A percentile compares a stretch with the other conserved stretches of the same genome.
Evolutionary conservation across 139 green algal species (phyloP).

Genomic region (Trebouxia sp.): DNA sequence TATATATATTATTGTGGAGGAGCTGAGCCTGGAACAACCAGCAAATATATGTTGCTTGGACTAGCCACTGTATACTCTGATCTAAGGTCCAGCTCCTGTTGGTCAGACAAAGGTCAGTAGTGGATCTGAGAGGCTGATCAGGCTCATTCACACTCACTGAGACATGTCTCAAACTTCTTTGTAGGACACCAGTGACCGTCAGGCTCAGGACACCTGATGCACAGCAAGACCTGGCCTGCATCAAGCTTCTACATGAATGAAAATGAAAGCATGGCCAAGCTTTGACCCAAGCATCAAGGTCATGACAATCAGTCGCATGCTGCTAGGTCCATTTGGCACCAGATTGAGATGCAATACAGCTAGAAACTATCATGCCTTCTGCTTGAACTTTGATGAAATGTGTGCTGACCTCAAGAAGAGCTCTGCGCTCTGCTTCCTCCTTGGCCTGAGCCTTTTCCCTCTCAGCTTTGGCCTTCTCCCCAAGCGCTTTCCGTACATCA

Average conservation of each 20-base stretch:
- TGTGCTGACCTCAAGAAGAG: conserved; percentile 6
- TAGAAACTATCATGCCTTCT: no score
- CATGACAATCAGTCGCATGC: neutral
- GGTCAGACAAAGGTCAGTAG: neutral
- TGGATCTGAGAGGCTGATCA: no score
- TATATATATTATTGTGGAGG: neutral
- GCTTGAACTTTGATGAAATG: no score
- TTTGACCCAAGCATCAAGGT: neutral
- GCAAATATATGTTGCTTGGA: neutral
- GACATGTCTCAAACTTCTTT: no score
- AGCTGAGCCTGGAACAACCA: neutral
- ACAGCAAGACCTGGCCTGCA: no score
- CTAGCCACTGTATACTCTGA: neutral
- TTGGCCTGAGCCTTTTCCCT: conserved; percentile 2
- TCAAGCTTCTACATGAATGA: no score
- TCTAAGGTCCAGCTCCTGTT: neutral
- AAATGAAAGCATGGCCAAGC: no score
- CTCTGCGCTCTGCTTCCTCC: conserved; percentile 6
- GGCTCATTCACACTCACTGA: no score
- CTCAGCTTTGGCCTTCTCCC: conserved; percentile 2
- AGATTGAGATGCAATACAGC: neutral
- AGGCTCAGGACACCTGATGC: no score
- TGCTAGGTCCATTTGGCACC: neutral
- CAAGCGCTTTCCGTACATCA: neutral
- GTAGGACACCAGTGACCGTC: no score